These are phyloP conservation scores for Diaporthe velutina DNA, from an alignment of 2,329 filamentous ascomycete genomes.

Conservation along the genomic window DNA sequence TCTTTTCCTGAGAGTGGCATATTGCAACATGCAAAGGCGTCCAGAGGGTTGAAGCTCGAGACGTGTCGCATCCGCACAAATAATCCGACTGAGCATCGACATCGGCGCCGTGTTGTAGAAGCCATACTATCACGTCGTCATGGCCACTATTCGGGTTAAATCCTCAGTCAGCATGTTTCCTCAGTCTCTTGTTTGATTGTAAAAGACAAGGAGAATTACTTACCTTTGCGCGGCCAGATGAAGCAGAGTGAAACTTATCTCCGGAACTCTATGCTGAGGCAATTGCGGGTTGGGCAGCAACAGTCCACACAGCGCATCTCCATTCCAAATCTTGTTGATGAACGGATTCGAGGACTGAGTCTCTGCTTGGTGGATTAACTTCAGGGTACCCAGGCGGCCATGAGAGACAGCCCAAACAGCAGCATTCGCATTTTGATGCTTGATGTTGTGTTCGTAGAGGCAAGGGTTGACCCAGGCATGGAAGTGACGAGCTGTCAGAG, in stretches of 20 bases:
- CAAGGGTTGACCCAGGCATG: background rate
- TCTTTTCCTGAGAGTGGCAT: background rate
- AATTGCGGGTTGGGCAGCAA: background rate
- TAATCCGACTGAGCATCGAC: background rate
- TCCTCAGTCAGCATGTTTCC: background rate
- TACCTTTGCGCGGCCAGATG: background rate
- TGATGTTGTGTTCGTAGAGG: constrained; percentile 7
- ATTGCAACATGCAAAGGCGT: background rate
- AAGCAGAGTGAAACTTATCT: background rate
- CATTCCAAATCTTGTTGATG: background rate
- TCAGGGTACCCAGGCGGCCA: background rate
- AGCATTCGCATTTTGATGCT: background rate
- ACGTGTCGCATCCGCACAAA: background rate
- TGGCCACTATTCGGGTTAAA: background rate
- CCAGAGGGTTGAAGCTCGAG: background rate
- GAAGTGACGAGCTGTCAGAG: background rate
- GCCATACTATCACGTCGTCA: background rate
- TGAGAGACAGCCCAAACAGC: background rate
- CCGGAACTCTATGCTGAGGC: rapidly evolving
- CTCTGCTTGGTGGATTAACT: background rate
- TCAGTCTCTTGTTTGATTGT: background rate
- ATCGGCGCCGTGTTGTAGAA: background rate
- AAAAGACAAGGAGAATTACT: background rate
- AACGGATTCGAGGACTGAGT: background rate
- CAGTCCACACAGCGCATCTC: too few species aligned